Conservation (phyloP, 1,284 basidiomycete genomes). For the Trametes pubescens region DNA sequence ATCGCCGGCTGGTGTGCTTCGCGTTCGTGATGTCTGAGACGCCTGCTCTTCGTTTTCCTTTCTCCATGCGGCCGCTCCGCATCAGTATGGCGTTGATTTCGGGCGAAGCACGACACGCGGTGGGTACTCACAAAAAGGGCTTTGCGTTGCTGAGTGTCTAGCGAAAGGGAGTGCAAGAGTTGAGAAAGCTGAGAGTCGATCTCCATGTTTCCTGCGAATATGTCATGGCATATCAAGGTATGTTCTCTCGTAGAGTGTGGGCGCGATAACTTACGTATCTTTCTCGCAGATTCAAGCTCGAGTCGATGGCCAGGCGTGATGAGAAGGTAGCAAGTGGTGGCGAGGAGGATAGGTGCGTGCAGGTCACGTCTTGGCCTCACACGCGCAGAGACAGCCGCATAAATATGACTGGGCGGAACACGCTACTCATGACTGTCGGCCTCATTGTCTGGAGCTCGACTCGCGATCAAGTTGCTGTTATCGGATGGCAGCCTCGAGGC, state of each 20-base stretch:
- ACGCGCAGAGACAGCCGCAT: slow-evolving; percentile 4
- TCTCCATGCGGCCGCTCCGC: slow-evolving; percentile 30
- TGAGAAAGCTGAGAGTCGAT: slow-evolving; percentile 39
- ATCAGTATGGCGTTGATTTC: slow-evolving; percentile 13
- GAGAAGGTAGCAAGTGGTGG: not conserved
- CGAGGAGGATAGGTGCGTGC: not conserved
- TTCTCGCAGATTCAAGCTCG: not conserved
- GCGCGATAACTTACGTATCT: not conserved
- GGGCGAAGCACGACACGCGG: not conserved
- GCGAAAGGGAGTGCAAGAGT: slow-evolving; percentile 36
- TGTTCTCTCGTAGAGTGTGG: too few species aligned
- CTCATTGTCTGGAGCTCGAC: slow-evolving; percentile 20
- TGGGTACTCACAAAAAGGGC: slow-evolving; percentile 34
- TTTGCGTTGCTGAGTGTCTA: slow-evolving; percentile 31
- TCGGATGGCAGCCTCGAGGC: slow-evolving; percentile 23
- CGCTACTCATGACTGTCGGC: slow-evolving; percentile 11
- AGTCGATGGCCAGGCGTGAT: not conserved
- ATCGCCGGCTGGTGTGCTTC: slow-evolving; percentile 29
- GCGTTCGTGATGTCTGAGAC: slow-evolving; percentile 26
- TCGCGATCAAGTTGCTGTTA: slow-evolving; percentile 22
- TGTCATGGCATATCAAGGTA: not conserved
- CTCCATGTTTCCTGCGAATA: slow-evolving; percentile 31
- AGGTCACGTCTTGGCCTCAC: not conserved
- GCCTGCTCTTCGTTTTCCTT: slow-evolving; percentile 39
- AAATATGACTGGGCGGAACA: not conserved